Base-by-base conservation (phyloP, 441 rosid species). In the Kokia cookei region DNA sequence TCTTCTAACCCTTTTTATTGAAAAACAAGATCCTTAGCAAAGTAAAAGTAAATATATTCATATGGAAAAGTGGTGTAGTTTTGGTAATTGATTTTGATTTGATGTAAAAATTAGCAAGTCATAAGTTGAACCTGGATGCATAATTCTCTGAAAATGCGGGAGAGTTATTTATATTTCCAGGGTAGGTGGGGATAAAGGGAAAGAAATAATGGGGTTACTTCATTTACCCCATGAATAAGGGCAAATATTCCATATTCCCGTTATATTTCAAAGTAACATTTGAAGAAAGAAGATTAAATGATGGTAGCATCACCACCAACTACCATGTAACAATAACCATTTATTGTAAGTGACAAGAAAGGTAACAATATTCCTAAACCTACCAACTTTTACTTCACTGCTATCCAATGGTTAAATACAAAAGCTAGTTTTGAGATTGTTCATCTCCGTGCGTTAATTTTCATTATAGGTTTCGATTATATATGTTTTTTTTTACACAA, bases 291-390 rank as follows among this genome's bases (percentile, higher is more conserved):
- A 32, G 47, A 59, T 57, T 75, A 68, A 75, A 81, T 73, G 77
- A 75, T 35, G 77, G 32, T 32, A 57, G 40, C 80, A 72, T 71
- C 75, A 72, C 27, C 50, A 58, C 59, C 84, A 76, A 60, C 77
- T 53, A 78, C 84, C 75, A 42, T 37, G 77, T 43, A 85, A 79
- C 86, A 76, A 67, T 42, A 53, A 17, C 73, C 81, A 78, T 79
- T 78, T n/a, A 69, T 58, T 76, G 73, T 59, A 65, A 71, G 43
- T 43, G 42, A 45, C 19, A 66, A 47, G 50, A 78, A 24, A 35
- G 75, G 79, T 22, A 71, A 73, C 6, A 50, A 70, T 8, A 24
- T 22, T 62, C 15, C 37, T n/a, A 17, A 67, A 61, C 17, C n/a
- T 11, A 17, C 19, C 19, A 2, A 6, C 15, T 65, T 55, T 67